Conservation (phyloP, 2,329 filamentous ascomycete genomes). For the Nemania sp. region DNA sequence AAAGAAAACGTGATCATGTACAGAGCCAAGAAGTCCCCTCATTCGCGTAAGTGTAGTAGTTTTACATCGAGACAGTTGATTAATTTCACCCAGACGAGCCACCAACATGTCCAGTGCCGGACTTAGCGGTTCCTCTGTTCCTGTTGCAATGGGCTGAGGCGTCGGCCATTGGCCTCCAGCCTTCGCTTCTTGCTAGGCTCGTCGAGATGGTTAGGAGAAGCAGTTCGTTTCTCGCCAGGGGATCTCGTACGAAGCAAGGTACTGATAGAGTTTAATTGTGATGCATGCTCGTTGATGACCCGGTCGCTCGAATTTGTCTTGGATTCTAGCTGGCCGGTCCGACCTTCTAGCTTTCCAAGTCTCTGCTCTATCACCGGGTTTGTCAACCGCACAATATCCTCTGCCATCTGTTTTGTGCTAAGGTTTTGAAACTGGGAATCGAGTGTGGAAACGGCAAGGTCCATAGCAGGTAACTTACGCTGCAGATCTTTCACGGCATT, state of each 20-base stretch:
- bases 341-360: conserved; percentile 13
- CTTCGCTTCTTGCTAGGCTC: conserved; percentile 24
- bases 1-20: background rate
- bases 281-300: background rate
- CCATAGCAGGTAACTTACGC: conserved; percentile 39
- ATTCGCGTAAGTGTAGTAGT: too few species aligned
- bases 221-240: conserved; percentile 15
- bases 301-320: conserved; percentile 2
- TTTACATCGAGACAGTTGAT: too few species aligned
- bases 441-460: conserved; percentile 45
- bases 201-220: conserved; percentile 12
- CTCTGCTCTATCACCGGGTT: conserved; percentile 30
- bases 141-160: conserved; percentile 23
- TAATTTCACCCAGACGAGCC: too few species aligned
- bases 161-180: conserved; percentile 20
- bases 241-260: background rate
- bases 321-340: conserved; percentile 1
- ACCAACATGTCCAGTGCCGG: background rate
- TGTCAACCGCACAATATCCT: conserved; percentile 43
- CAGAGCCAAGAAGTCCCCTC: background rate
- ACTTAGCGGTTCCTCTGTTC: background rate
- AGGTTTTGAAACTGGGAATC: conserved; percentile 55
- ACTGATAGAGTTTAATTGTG: background rate
- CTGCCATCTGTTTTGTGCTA: conserved; percentile 46
- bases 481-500: conserved; percentile 33